Conservation (phyloP, 768 basidiomycete genomes). For the Trametes elegans region DNA sequence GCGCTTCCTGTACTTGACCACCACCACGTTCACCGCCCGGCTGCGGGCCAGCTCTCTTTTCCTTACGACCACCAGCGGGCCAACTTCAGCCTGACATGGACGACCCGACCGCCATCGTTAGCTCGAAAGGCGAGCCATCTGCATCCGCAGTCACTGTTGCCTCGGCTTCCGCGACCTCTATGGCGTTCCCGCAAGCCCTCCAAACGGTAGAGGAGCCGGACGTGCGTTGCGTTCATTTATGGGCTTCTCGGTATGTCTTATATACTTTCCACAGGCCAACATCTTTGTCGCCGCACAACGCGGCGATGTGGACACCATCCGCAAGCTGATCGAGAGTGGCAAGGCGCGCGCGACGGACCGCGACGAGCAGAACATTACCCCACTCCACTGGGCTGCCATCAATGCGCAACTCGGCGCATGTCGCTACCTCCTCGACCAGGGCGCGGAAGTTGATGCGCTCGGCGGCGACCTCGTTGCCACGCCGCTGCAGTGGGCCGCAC, state of each 20-base stretch:
- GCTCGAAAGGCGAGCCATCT: constrained; percentile 50
- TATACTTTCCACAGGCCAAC: constrained; percentile 39
- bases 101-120: constrained; percentile 35
- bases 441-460: constrained; percentile 90
- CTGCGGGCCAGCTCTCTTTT: constrained; percentile 12
- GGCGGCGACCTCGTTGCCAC: constrained; percentile 95
- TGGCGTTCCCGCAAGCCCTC: constrained; percentile 45
- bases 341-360: constrained; percentile 70
- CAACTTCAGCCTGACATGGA: constrained; percentile 21
- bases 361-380: constrained; percentile 90
- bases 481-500: constrained; percentile 97
- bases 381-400: constrained; percentile 98
- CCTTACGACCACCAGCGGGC: background rate
- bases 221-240: constrained; percentile 30
- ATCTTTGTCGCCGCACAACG: constrained; percentile 88
- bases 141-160: constrained; percentile 40
- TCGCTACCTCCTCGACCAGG: constrained; percentile 83
- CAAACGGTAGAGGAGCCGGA: constrained; percentile 39
- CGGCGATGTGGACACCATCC: constrained; percentile 70
- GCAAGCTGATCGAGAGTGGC: constrained; percentile 68
- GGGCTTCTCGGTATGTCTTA: constrained; percentile 8
- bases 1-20: no score
- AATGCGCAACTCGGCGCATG: constrained; percentile 92
- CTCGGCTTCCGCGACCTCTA: constrained; percentile 42
- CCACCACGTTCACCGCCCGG: constrained; percentile 18